Evolutionary conservation across 768 basidiomycete genomes (phyloP).

Genomic region (Mycena haematopus): DNA sequence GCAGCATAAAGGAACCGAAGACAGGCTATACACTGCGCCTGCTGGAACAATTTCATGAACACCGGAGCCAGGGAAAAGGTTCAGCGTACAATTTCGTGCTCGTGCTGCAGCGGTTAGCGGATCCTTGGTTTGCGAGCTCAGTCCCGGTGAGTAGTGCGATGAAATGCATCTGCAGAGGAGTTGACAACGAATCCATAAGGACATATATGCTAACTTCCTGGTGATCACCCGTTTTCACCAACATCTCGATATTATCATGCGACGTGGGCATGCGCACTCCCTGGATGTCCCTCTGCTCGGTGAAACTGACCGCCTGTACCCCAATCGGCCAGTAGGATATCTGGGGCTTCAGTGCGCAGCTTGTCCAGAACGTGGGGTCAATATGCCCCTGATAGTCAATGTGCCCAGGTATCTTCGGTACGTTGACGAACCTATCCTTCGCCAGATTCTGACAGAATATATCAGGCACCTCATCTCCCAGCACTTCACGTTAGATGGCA

Average conservation of each 20-base stretch:
- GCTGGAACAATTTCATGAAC: too few relatives aligned
- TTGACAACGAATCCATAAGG: too few relatives aligned
- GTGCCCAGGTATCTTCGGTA: not conserved
- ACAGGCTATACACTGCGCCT: too few relatives aligned
- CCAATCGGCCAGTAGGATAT: not conserved
- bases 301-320: not conserved
- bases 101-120: too few relatives aligned
- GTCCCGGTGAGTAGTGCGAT: too few relatives aligned
- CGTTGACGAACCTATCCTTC: not conserved
- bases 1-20: too few relatives aligned
- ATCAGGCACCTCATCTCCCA: not conserved
- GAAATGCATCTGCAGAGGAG: too few relatives aligned
- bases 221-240: slow-evolving; percentile 18
- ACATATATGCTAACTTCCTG: slow-evolving; percentile 19
- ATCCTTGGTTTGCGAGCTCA: too few relatives aligned
- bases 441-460: not conserved
- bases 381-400: slow-evolving; percentile 8
- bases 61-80: too few relatives aligned
- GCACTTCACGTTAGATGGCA: too few relatives aligned
- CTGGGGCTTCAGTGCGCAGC: not conserved
- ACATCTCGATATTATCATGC: slow-evolving; percentile 12
- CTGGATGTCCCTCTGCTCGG: not conserved
- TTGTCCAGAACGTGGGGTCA: slow-evolving; percentile 14
- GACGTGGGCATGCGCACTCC: slow-evolving; percentile 3
- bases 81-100: too few relatives aligned